A percentile compares a stretch with the other conserved stretches of the same genome.
These are phyloP conservation scores for Hypoxylon sp. DNA, from an alignment of 2,329 filamentous ascomycete genomes.

Conservation along the genomic window DNA sequence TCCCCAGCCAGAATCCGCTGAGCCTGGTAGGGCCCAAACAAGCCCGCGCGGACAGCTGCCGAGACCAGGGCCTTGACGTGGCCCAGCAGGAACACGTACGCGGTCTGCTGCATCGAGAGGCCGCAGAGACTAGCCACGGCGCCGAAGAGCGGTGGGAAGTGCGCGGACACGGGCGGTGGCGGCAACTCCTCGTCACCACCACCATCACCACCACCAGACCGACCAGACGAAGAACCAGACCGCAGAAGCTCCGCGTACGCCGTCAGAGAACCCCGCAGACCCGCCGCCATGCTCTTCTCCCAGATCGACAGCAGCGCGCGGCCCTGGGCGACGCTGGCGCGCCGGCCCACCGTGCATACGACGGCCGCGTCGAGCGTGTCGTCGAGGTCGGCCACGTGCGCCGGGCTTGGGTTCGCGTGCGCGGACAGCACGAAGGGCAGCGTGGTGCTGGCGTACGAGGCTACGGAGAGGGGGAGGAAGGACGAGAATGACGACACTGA, in stretches of 20 bases:
- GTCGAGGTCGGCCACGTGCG: conserved; percentile 66
- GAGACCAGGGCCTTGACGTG: conserved; percentile 80
- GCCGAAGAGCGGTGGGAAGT: conserved; percentile 77
- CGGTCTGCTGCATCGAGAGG: conserved; percentile 68
- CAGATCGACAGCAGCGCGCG: conserved; percentile 78
- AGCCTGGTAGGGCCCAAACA: conserved; percentile 83
- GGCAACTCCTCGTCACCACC: conserved; percentile 21
- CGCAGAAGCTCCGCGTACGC: conserved; percentile 36
- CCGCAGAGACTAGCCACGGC: conserved; percentile 69
- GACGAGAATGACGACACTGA: conserved; percentile 68
- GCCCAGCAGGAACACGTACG: conserved; percentile 78
- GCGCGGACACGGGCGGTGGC: conserved; percentile 62
- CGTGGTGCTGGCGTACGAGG: conserved; percentile 74
- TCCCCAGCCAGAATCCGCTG: conserved; percentile 74
- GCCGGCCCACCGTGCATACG: conserved; percentile 79
- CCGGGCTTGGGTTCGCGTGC: conserved; percentile 59
- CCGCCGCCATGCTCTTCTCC: conserved; percentile 71
- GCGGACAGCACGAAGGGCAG: conserved; percentile 79
- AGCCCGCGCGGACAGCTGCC: conserved; percentile 78
- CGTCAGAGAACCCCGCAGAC: conserved; percentile 22
- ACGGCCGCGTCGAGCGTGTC: conserved; percentile 80
- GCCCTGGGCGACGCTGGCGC: conserved; percentile 79
- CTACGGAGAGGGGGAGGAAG: conserved; percentile 76
- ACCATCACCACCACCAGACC: not conserved
- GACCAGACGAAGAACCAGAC: conserved; percentile 26